These are phyloP conservation scores for Aspergillus neotritici DNA, from an alignment of 2,329 filamentous ascomycete species.

Conservation along the genomic window DNA sequence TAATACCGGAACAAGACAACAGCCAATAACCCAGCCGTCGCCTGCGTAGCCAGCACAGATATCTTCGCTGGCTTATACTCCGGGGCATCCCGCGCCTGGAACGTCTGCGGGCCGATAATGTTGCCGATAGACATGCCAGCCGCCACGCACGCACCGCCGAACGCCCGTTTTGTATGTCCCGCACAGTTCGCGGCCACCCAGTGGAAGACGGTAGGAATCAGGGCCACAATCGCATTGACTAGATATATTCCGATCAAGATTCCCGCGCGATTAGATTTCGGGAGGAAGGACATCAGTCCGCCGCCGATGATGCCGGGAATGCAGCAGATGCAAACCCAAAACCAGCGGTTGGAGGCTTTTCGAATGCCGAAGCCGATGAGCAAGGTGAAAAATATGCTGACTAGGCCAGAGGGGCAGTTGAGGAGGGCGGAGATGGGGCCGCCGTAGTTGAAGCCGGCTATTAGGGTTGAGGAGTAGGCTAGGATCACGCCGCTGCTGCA, in stretches of 20 bases:
- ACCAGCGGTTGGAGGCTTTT: slow-evolving; percentile 36
- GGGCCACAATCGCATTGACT: slow-evolving; percentile 41
- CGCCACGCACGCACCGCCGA: slow-evolving; percentile 42
- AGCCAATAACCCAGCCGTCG: slow-evolving; percentile 25
- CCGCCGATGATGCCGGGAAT: slow-evolving; percentile 46
- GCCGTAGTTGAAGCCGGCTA: slow-evolving; percentile 39
- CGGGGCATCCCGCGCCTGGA: slow-evolving; percentile 40
- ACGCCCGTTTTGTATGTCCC: slow-evolving; percentile 48
- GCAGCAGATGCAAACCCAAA: slow-evolving; percentile 40
- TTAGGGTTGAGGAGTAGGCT: slow-evolving; percentile 42
- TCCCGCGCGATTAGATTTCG: slow-evolving; percentile 36
- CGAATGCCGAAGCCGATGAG: slow-evolving; percentile 39
- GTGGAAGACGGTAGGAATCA: slow-evolving; percentile 42
- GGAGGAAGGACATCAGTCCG: slow-evolving; percentile 32
- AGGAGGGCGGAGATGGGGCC: slow-evolving; percentile 41
- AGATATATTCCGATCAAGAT: slow-evolving; percentile 44
- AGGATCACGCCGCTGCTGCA: slow-evolving; percentile 41
- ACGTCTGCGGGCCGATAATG: slow-evolving; percentile 44
- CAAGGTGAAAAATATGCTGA: slow-evolving; percentile 39
- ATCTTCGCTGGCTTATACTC: slow-evolving; percentile 40
- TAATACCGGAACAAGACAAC: slow-evolving; percentile 27
- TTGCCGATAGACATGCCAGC: slow-evolving; percentile 43
- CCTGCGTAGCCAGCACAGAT: slow-evolving; percentile 36
- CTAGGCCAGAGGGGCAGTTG: slow-evolving; percentile 40
- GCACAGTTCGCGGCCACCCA: slow-evolving; percentile 47